phyloP scores from a whole-genome alignment of 2,329 filamentous ascomycete species.

The Colletotrichum cuscutae region DNA sequence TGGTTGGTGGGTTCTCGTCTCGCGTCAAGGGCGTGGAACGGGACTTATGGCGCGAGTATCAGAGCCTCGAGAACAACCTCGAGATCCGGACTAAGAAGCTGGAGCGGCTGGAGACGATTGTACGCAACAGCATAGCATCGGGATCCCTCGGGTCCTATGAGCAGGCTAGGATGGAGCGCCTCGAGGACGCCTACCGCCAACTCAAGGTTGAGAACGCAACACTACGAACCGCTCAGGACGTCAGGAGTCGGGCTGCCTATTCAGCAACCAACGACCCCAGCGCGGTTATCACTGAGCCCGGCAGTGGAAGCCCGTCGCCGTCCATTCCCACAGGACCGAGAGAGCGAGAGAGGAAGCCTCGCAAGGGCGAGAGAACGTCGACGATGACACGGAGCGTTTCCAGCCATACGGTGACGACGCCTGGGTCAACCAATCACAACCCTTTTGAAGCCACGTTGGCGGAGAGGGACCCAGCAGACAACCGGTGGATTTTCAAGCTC shows the following conservation, averaged over 20 bases:
- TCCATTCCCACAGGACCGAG: slow-evolving; percentile 65
- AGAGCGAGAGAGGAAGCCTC: slow-evolving; percentile 44
- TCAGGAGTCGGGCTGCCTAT: slow-evolving; percentile 61
- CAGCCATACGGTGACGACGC: slow-evolving; percentile 17
- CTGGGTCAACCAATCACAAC: slow-evolving; percentile 27
- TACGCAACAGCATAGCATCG: slow-evolving; percentile 71
- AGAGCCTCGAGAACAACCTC: slow-evolving; percentile 82
- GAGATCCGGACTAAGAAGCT: slow-evolving; percentile 85
- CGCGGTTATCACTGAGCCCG: slow-evolving; percentile 44
- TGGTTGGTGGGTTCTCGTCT: slow-evolving; percentile 80
- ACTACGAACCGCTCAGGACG: slow-evolving; percentile 71
- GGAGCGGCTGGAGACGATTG: slow-evolving; percentile 84
- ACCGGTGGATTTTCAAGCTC: slow-evolving; percentile 85
- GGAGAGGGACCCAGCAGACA: slow-evolving; percentile 60
- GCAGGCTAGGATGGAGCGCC: slow-evolving; percentile 59
- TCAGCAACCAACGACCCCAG: slow-evolving; percentile 51
- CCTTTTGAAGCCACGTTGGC: slow-evolving; percentile 40
- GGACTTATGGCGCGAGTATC: slow-evolving; percentile 91
- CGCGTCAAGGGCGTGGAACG: slow-evolving; percentile 89
- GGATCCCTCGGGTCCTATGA: slow-evolving; percentile 57
- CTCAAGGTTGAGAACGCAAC: slow-evolving; percentile 76
- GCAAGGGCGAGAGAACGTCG: slow-evolving; percentile 36
- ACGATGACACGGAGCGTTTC: slow-evolving; percentile 45
- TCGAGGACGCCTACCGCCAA: slow-evolving; percentile 71
- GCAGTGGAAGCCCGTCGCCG: slow-evolving; percentile 62